These are phyloP conservation scores for Puccinia triticina DNA, from an alignment of 1,284 basidiomycete genomes.

Conservation along the genomic window DNA sequence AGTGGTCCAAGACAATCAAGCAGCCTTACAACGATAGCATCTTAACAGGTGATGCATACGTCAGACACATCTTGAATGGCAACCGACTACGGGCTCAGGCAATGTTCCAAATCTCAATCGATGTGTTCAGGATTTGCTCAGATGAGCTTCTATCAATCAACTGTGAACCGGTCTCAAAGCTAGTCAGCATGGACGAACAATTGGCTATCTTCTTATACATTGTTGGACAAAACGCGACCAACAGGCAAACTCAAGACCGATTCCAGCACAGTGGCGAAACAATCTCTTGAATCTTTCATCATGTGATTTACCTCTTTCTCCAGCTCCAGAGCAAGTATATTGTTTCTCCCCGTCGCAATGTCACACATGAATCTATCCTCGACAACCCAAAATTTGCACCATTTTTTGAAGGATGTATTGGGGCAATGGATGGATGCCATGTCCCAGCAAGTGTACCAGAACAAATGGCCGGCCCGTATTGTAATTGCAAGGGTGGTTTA, in stretches of 20 bases:
- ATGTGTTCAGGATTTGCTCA: neutral
- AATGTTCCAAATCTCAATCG: neutral
- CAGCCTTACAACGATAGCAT: too few species aligned
- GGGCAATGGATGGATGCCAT: constrained; percentile 63
- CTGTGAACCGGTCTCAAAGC: neutral
- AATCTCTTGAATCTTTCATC: constrained; percentile 45
- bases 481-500: constrained; percentile 61
- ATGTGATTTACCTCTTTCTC: too few species aligned
- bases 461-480: constrained; percentile 54
- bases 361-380: constrained; percentile 29
- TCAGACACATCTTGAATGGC: too few species aligned
- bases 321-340: too few species aligned
- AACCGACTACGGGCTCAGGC: too few species aligned
- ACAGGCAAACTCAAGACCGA: constrained; percentile 26
- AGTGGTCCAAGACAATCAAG: too few species aligned
- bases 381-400: constrained; percentile 61
- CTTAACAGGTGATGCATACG: too few species aligned
- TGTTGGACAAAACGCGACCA: too few species aligned
- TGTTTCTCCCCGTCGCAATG: neutral
- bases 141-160: neutral
- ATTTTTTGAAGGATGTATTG: constrained; percentile 61
- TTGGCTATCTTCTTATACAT: neutral
- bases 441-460: constrained; percentile 58
- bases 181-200: neutral
- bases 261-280: constrained; percentile 54